A percentile compares a stretch with the other conserved stretches of the same genome.
Evolutionary conservation across 371 early-diverging fungal genomes (phyloP).

Genomic region (Mucor sp.): DNA sequence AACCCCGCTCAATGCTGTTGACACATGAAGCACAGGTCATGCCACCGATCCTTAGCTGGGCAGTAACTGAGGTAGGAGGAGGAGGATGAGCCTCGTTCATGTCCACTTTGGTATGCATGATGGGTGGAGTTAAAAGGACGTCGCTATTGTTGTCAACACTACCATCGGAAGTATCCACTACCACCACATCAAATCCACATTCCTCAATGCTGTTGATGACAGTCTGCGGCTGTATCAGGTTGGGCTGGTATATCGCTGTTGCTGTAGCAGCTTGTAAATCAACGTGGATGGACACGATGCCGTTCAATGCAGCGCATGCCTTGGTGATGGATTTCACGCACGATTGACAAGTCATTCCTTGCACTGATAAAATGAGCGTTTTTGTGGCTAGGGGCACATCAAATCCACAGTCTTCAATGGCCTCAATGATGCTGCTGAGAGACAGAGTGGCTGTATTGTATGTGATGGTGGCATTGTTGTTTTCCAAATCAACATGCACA

Average conservation of each 20-base stretch:
- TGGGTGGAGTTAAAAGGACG: too few relatives aligned
- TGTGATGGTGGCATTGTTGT: constrained; percentile 35
- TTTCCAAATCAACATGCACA: constrained; percentile 42
- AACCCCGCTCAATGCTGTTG: constrained; percentile 69
- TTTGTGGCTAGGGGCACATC: constrained; percentile 12
- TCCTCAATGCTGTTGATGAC: constrained; percentile 51
- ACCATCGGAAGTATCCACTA: constrained; percentile 1
- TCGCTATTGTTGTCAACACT: not conserved
- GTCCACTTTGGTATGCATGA: constrained; percentile 40
- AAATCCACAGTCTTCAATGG: constrained; percentile 43
- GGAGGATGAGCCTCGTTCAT: constrained; percentile 55
- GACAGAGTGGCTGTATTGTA: constrained; percentile 21
- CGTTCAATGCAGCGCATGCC: constrained; percentile 27
- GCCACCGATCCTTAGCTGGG: constrained; percentile 41
- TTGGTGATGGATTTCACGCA: constrained; percentile 69
- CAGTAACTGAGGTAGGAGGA: not conserved
- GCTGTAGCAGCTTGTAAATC: constrained; percentile 52
- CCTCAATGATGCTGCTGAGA: constrained; percentile 20
- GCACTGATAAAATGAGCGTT: constrained; percentile 40
- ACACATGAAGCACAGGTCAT: constrained; percentile 93
- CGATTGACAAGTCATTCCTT: constrained; percentile 83
- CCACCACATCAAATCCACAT: constrained; percentile 53
- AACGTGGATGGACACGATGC: constrained; percentile 31
- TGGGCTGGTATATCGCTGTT: constrained; percentile 41
- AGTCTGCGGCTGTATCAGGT: not conserved